Evolutionary conservation across 805 yeast species (phyloP).

Genomic region (Suhomyces faveliae): DNA sequence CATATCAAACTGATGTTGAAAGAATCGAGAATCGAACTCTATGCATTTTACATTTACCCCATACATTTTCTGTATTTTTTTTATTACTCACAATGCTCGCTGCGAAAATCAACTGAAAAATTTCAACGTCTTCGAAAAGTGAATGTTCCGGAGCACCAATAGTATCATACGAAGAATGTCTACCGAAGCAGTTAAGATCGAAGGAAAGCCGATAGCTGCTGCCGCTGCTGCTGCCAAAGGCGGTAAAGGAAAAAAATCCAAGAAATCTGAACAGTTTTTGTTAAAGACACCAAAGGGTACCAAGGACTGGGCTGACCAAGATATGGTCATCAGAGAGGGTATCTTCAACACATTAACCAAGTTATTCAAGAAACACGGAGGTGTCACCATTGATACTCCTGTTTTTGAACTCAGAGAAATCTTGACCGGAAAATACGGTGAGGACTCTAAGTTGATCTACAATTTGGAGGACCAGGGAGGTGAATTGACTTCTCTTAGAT

Average conservation of each 20-base stretch:
- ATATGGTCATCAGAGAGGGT: conserved; percentile 92
- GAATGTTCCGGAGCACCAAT: conserved; percentile 3
- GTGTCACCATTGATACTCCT: conserved; percentile 97
- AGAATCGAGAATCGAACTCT: not conserved
- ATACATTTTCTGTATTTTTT: not conserved
- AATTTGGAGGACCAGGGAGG: conserved; percentile 99
- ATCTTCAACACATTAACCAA: conserved; percentile 70
- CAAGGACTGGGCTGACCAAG: conserved; percentile 98
- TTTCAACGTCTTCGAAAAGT: conserved; percentile 1
- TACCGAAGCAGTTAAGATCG: conserved; percentile 16
- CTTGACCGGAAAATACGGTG: conserved; percentile 96
- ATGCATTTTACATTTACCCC: not conserved
- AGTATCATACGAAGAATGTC: conserved; percentile 19
- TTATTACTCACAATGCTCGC: not conserved
- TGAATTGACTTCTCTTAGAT: conserved; percentile 90
- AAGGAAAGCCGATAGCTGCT: not conserved
- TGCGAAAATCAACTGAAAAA: not conserved
- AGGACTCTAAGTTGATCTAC: conserved; percentile 94
- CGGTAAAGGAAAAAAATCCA: conserved; percentile 29
- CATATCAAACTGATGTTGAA: not conserved
- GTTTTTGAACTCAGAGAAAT: conserved; percentile 96
- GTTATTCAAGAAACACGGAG: conserved; percentile 93
- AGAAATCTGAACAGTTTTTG: conserved; percentile 59
- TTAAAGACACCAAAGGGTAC: conserved; percentile 96
- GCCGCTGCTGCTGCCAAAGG: conserved; percentile 9